These are phyloP conservation scores for Cryptococcus hybrid DNA, from an alignment of 1,284 basidiomycete genomes.

Conservation along the genomic window DNA sequence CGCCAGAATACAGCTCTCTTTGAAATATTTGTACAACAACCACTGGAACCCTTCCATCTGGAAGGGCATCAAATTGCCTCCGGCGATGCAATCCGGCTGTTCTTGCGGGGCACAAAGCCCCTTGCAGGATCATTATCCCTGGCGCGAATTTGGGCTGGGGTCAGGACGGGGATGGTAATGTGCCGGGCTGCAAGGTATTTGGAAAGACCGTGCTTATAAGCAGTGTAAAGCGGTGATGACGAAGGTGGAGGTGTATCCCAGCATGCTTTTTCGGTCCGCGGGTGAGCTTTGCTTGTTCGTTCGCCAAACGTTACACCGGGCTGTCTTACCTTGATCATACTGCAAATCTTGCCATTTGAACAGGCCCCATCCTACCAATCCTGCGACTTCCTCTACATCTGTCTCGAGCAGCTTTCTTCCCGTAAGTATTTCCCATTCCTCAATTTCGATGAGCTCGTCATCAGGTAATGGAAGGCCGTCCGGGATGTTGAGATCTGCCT, in stretches of 20 bases:
- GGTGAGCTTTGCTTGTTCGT: background rate
- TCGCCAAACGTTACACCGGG: background rate
- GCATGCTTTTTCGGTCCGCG: conserved; percentile 57
- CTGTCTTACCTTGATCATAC: conserved; percentile 73
- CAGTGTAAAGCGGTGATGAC: conserved; percentile 54
- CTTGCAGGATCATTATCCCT: background rate
- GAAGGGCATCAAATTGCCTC: conserved; percentile 57
- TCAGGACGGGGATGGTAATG: conserved; percentile 61
- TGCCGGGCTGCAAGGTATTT: conserved; percentile 64
- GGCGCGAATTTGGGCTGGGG: conserved; percentile 16
- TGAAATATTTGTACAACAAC: conserved; percentile 87
- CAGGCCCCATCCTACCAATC: conserved; percentile 41
- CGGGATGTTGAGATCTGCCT: conserved; percentile 3
- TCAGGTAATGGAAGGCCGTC: conserved; percentile 36
- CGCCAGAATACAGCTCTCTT: conserved; percentile 88
- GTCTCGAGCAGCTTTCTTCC: conserved; percentile 54
- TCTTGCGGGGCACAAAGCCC: conserved; percentile 35
- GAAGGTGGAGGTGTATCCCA: conserved; percentile 78
- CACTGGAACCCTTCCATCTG: conserved; percentile 93
- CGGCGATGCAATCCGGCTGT: conserved; percentile 52
- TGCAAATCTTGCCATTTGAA: conserved; percentile 87
- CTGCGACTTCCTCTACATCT: conserved; percentile 58
- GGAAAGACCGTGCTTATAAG: conserved; percentile 65
- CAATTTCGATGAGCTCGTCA: conserved; percentile 34
- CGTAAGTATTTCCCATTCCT: conserved; percentile 60